Evolutionary conservation across 257 asterid species (phyloP).

Genomic region (Prunella vulgaris): DNA sequence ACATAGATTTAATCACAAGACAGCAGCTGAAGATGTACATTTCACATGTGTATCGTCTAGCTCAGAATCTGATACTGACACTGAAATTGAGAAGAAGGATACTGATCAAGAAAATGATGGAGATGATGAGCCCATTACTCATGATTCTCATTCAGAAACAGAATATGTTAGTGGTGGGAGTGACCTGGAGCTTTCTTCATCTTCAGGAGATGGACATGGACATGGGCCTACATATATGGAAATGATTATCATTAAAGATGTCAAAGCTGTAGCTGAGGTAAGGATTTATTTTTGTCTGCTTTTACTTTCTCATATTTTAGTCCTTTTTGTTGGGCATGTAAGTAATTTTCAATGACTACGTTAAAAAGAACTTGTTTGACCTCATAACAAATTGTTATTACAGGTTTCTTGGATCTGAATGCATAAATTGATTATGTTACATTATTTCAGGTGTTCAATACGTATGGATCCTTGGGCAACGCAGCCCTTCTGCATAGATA

Average conservation of each 20-base stretch:
- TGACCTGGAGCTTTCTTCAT: conserved; percentile 46
- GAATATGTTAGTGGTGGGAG: conserved; percentile 32
- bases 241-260: conserved; percentile 81
- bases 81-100: conserved; percentile 23
- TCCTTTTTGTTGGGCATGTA: not conserved
- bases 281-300: conserved; percentile 18
- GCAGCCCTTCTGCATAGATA: conserved; percentile 97
- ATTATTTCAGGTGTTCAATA: conserved; percentile 69
- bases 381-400: not conserved
- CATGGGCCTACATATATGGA: conserved; percentile 52
- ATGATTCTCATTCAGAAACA: conserved; percentile 30
- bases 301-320: not conserved
- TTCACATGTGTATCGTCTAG: conserved; percentile 54
- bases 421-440: no score
- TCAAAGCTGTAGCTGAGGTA: conserved; percentile 72
- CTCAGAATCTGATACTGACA: conserved; percentile 47
- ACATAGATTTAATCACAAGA: conserved; percentile 90
- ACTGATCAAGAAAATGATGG: conserved; percentile 28
- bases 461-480: conserved; percentile 78
- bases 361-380: not conserved
- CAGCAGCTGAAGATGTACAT: conserved; percentile 89
- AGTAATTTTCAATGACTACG: not conserved
- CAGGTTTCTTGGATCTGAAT: not conserved
- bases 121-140: conserved; percentile 29
- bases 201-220: conserved; percentile 39